Base-by-base conservation (phyloP, 108 stramenopile species). In the Ochromonas danica region DNA sequence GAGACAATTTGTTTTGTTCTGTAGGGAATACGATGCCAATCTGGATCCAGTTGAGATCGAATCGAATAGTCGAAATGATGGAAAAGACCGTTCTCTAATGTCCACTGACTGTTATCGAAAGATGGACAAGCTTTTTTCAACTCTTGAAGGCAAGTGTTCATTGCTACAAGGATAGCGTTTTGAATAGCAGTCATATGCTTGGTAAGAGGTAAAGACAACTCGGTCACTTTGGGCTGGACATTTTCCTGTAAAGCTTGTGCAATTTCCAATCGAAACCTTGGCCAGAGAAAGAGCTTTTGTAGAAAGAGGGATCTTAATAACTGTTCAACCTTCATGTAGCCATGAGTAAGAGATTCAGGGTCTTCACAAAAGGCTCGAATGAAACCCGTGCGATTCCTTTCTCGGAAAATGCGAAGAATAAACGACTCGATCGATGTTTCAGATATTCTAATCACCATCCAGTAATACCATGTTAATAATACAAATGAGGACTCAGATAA, bases 391-490 rank as follows among this genome's bases (percentile, higher is more conserved):
- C 71, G 80, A 77, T 90, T 90, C 36, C 81, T 83, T 80, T 93
- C 91, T 14, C 90, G 88, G 84, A 89, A 95, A 10, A 99, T 93
- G 71, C 94, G 83, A 43, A 99, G 80, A 79, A 97, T 96, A 81
- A 99, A 99, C 0, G 96, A 95, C 70, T 96, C 95, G 36, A 91
- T 97, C 31, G 94, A 95, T 22, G 92, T 88, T n/a, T 93, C 91
- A 22, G 90, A 79, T 0, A 96, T 92, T 31, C 63, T 67, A 36
- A 14, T 67, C 3, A 14, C 25, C 6, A 14, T 6, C 10, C 35
- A 67, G 30, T 3, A 67, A 22, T 14, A 10, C 33, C 17, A 31
- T 6, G 63, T 22, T 28, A 67, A 36, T 10, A 67, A 36, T 36
- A n/a, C n/a, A n/a, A n/a, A n/a, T n/a, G n/a, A n/a, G n/a, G n/a